A percentile compares a stretch with the other conserved stretches of the same genome.
phyloP scores from a whole-genome alignment of 176 grass and related monocot species.

The Triticum aestivum region IWGSC_CS_RefSeq_v2.1 NC_057807.1:588431248-588431747 shows the following conservation, averaged over 20 bases:
- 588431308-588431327: not conserved
- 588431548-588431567: conserved; percentile 26
- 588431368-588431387: conserved; percentile 24
- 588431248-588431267: not conserved
- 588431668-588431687: not conserved
- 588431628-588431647: not conserved
- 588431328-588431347: not conserved
- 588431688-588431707: conserved; percentile 37
- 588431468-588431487: conserved; percentile 17
- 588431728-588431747: conserved; percentile 38
- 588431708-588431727: conserved; percentile 39
- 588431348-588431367: conserved; percentile 27
- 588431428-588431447: not conserved
- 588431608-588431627: conserved; percentile 27
- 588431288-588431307: not conserved
- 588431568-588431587: not conserved
- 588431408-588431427: conserved; percentile 16
- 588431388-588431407: conserved; percentile 39
- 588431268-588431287: not conserved
- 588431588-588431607: conserved; percentile 10
- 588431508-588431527: not conserved
- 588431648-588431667: conserved; percentile 33
- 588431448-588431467: conserved; percentile 5
- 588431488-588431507: conserved; percentile 26
- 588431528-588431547: conserved; percentile 9